phyloP scores from a whole-genome alignment of 139 green algal genomes.

The Pseudopediastrum boryanum region DNA sequence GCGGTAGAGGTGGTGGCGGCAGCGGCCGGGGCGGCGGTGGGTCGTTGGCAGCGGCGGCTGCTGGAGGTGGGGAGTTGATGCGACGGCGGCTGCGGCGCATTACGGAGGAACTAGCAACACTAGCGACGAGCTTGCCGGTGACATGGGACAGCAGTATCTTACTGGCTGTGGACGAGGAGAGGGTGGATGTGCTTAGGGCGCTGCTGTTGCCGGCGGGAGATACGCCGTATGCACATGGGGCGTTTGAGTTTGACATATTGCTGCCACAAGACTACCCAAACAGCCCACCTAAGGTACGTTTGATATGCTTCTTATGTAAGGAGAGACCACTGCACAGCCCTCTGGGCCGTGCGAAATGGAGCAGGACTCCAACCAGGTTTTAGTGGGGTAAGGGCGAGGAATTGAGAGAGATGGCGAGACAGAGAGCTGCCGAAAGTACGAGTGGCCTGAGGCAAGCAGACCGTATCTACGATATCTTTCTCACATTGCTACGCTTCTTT shows the following conservation, averaged over 20 bases:
- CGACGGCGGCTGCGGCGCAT: slow-evolving; percentile 39
- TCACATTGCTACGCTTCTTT: no score
- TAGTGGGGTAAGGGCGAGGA: neutral
- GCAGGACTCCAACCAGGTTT: neutral
- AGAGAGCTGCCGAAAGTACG: neutral
- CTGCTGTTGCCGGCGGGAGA: slow-evolving; percentile 49
- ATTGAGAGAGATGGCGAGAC: neutral
- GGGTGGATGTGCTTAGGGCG: slow-evolving; percentile 56
- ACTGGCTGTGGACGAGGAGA: slow-evolving; percentile 49
- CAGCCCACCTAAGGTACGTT: slow-evolving; percentile 49
- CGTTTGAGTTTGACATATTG: slow-evolving; percentile 73
- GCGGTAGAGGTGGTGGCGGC: no score
- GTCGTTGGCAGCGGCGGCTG: no score
- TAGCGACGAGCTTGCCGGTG: slow-evolving; percentile 57
- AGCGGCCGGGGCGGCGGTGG: no score
- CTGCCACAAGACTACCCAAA: slow-evolving; percentile 66
- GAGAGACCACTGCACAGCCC: neutral
- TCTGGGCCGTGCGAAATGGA: neutral
- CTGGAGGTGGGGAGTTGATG: slow-evolving; percentile 18
- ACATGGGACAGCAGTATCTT: slow-evolving; percentile 47
- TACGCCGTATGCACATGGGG: slow-evolving; percentile 39
- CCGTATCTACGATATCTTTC: neutral
- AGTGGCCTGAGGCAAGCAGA: neutral
- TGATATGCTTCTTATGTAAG: neutral
- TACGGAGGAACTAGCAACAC: slow-evolving; percentile 52